Conservation (phyloP, 805 yeast species). For the Wickerhamomyces kurtzmanii region DNA sequence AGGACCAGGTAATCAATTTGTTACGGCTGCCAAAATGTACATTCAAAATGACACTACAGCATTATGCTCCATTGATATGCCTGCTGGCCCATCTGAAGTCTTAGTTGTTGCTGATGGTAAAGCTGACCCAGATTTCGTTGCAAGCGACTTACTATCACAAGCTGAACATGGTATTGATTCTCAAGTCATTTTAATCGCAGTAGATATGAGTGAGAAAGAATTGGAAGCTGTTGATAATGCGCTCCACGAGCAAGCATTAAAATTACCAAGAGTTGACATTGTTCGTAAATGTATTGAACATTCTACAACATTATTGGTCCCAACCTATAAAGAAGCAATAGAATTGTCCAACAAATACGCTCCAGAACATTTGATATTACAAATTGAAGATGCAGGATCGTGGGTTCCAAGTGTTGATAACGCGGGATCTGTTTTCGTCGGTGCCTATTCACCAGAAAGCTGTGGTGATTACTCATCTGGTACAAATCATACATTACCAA, state of each 20-base stretch:
- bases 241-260: conserved; percentile 72
- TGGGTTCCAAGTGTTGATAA: conserved; percentile 71
- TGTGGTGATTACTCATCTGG: conserved; percentile 99
- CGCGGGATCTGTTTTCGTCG: conserved; percentile 97
- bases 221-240: conserved; percentile 70
- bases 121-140: conserved; percentile 93
- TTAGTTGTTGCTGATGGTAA: conserved; percentile 84
- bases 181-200: conserved; percentile 88
- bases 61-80: conserved; percentile 95
- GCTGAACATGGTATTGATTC: conserved; percentile 99
- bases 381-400: conserved; percentile 66
- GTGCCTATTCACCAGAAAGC: conserved; percentile 92
- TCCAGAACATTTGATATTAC: conserved; percentile 95
- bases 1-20: conserved; percentile 99
- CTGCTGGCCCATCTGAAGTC: conserved; percentile 99
- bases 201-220: conserved; percentile 51
- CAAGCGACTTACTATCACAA: conserved; percentile 92
- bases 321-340: conserved; percentile 70
- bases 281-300: conserved; percentile 88
- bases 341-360: conserved; percentile 86
- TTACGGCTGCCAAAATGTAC: conserved; percentile 97
- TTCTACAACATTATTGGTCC: conserved; percentile 71
- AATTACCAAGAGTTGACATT: conserved; percentile 85
- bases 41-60: conserved; percentile 95
- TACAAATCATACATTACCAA: conserved; percentile 96